Evolutionary conservation across 768 basidiomycete species (phyloP), one percentile per base, ranked within the genome.

Genomic region (Kwoniella bestiolae): DNA sequence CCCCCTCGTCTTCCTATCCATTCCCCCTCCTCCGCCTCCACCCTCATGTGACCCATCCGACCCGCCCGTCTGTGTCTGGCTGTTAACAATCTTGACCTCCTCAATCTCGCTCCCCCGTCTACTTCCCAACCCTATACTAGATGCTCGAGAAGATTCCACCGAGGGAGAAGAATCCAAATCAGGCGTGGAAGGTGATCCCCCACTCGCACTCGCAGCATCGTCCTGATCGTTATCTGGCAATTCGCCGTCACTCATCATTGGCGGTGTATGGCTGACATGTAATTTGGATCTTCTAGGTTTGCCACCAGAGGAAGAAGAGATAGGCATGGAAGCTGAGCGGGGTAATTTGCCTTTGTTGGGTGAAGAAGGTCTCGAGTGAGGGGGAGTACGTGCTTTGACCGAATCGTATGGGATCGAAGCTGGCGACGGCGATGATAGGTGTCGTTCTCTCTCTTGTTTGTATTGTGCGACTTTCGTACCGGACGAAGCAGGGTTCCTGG

Each of bases 261-360:
- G 60, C 1, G 60, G 60, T 12, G 60, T 61, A 50, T 61, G 60
- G 26, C 49, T 51, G 18, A 61, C 60, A 50, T 50, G 29, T 41
- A 61, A 38, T 53, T 52, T 61, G 8, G 60, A 61, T 51, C 60
- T 49, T 38, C 50, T 35, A 55, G n/a, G 21, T 16, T 7, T 44
- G 28, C 18, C 29, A 2, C n/a, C 28, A 1, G n/a, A 8, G 14
- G 29, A 18, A 35, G 26, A 28, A 26, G 50, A 26, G 3, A 55
- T 55, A 2, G 62, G 62, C 62, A 63, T 63, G 5, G 62, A 63
- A 25, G 31, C 18, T 3, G 62, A 63, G 34, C 62, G 29, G 18
- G 62, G 62, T 21, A 63, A 29, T 26, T 25, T 11, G 29, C 23
- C 28, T 49, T 56, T 23, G 11, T 38, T 28, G n/a, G 62, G 45